phyloP scores from a whole-genome alignment of 345 rosid genomes.

The Cardamine occulta region DNA sequence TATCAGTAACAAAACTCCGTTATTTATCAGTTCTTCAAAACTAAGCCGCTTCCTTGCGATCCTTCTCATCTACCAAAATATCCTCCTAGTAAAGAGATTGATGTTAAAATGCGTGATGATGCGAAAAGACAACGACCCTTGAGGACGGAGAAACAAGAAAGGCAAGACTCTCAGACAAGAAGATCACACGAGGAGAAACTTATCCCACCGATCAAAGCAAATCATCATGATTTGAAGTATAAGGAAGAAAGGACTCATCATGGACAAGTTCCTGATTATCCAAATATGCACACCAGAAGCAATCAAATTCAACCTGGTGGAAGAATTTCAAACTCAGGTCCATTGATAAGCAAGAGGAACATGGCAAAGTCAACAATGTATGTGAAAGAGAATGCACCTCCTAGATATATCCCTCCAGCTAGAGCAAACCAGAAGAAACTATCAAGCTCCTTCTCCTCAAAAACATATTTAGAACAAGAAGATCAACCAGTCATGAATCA shows the following conservation, averaged over 20 bases:
- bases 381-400: slow-evolving; percentile 38
- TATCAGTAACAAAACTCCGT: slow-evolving; percentile 22
- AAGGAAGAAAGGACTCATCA: slow-evolving; percentile 35
- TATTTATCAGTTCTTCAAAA: slow-evolving; percentile 68
- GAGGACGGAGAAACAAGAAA: slow-evolving; percentile 41
- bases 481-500: slow-evolving; percentile 22
- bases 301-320: slow-evolving; percentile 24
- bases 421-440: slow-evolving; percentile 25
- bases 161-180: slow-evolving; percentile 34
- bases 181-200: slow-evolving; percentile 28
- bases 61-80: slow-evolving; percentile 88
- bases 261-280: slow-evolving; percentile 24
- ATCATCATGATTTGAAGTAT: slow-evolving; percentile 31
- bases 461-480: slow-evolving; percentile 10
- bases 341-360: slow-evolving; percentile 31
- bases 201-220: slow-evolving; percentile 27
- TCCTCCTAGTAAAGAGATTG: slow-evolving; percentile 96
- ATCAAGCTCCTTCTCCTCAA: slow-evolving; percentile 29
- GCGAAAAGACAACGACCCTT: slow-evolving; percentile 50
- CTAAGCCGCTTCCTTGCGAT: slow-evolving; percentile 87
- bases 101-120: slow-evolving; percentile 89
- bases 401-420: slow-evolving; percentile 29
- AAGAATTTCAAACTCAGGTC: slow-evolving; percentile 42
- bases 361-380: slow-evolving; percentile 10
- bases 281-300: neutral